These are phyloP conservation scores for Nectriaceae sp. DNA, from an alignment of 2,329 filamentous ascomycete genomes.

Conservation along the genomic window DNA sequence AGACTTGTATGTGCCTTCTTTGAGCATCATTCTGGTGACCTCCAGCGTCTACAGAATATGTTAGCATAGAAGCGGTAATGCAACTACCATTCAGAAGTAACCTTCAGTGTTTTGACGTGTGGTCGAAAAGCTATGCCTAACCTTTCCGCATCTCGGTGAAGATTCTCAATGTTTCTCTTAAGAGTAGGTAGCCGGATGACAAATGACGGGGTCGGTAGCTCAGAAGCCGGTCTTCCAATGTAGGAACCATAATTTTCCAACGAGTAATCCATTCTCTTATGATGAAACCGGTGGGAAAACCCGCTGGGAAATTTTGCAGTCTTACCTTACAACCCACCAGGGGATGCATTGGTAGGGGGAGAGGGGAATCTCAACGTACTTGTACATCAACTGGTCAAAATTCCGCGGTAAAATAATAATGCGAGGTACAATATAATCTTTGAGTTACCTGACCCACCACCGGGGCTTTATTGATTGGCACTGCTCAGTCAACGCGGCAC, in stretches of 20 bases:
- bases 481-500: too few relatives aligned
- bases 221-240: conserved; percentile 34
- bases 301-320: background rate
- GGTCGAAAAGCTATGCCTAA: conserved; percentile 41
- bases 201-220: conserved; percentile 41
- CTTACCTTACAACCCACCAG: background rate
- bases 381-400: background rate
- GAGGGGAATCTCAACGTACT: background rate
- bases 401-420: background rate
- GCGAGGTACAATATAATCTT: too few relatives aligned
- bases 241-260: conserved; percentile 34
- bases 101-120: conserved; percentile 49
- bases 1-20: conserved; percentile 35
- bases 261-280: conserved; percentile 24
- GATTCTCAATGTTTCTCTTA: conserved; percentile 37
- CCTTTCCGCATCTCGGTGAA: conserved; percentile 41
- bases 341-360: background rate
- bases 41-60: conserved; percentile 34
- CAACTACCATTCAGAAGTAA: conserved; percentile 7
- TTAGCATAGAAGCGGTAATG: background rate
- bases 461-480: too few relatives aligned
- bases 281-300: too few relatives aligned
- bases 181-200: conserved; percentile 40
- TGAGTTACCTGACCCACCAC: too few relatives aligned
- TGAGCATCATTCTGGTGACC: conserved; percentile 43